phyloP scores from a whole-genome alignment of 2,329 filamentous ascomycete genomes.

The Talaromyces funiculosus region DNA sequence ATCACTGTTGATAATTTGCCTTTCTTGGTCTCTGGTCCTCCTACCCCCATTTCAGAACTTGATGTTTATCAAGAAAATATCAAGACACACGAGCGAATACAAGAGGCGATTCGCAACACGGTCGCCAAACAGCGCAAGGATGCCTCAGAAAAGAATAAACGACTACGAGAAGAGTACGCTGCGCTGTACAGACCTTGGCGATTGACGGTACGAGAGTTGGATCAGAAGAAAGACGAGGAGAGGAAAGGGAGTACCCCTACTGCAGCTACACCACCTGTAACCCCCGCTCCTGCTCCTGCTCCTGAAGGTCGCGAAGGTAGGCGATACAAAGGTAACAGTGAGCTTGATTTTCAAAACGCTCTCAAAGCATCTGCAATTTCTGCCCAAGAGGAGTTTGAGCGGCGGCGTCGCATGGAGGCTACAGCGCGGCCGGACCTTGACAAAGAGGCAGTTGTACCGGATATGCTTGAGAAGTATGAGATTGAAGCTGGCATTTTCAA shows the following conservation, averaged over 20 bases:
- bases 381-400: conserved; percentile 43
- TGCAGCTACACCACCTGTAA: conserved; percentile 31
- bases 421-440: conserved; percentile 41
- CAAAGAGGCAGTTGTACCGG: conserved; percentile 43
- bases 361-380: conserved; percentile 45
- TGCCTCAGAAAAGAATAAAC: conserved; percentile 35
- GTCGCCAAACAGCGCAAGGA: conserved; percentile 36
- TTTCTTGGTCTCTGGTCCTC: conserved; percentile 39
- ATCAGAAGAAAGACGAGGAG: conserved; percentile 35
- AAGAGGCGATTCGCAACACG: conserved; percentile 32
- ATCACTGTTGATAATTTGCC: conserved; percentile 42
- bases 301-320: conserved; percentile 30
- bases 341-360: conserved; percentile 46
- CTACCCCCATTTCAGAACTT: conserved; percentile 41
- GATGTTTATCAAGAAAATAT: conserved; percentile 41
- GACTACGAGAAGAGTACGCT: conserved; percentile 37
- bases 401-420: conserved; percentile 38
- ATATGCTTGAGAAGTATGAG: conserved; percentile 42
- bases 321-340: conserved; percentile 45
- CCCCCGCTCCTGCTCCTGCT: conserved; percentile 27
- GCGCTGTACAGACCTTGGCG: conserved; percentile 43
- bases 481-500: conserved; percentile 37
- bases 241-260: conserved; percentile 33
- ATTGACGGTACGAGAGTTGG: conserved; percentile 37
- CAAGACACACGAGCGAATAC: conserved; percentile 33